These are phyloP conservation scores for Lachnellula suecica DNA, from an alignment of 2,329 filamentous ascomycete genomes.

Conservation along the genomic window DNA sequence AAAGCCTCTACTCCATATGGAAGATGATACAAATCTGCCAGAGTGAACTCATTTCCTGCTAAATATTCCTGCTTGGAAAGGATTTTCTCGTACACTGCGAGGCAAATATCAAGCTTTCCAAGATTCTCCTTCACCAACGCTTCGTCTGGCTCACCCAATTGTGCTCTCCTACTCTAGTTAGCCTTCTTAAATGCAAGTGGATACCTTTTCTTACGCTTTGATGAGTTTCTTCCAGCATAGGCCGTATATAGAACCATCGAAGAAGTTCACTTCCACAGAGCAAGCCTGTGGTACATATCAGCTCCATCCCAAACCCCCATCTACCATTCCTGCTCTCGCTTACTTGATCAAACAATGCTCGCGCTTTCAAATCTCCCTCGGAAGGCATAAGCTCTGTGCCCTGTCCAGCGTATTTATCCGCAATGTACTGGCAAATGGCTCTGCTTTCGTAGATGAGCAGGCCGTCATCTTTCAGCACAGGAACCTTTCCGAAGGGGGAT, in stretches of 20 bases:
- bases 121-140: neutral
- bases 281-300: too few relatives aligned
- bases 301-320: too few relatives aligned
- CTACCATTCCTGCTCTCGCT: too few relatives aligned
- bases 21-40: neutral
- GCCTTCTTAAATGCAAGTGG: neutral
- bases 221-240: neutral
- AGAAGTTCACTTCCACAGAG: neutral
- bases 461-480: too few relatives aligned
- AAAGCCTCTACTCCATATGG: neutral
- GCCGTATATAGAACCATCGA: neutral
- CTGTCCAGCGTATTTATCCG: too few relatives aligned
- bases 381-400: too few relatives aligned
- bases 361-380: too few relatives aligned
- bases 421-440: too few relatives aligned
- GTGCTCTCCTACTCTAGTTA: too few relatives aligned
- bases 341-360: too few relatives aligned
- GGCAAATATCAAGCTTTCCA: neutral
- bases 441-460: too few relatives aligned
- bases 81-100: neutral
- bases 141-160: neutral
- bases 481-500: too few relatives aligned
- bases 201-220: neutral
- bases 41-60: neutral
- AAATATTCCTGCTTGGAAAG: neutral